Percentiles rank a stretch among this genome's conserved stretches.
Conservation (phyloP, 306 rosid species). For the Quercus glauca region DNA sequence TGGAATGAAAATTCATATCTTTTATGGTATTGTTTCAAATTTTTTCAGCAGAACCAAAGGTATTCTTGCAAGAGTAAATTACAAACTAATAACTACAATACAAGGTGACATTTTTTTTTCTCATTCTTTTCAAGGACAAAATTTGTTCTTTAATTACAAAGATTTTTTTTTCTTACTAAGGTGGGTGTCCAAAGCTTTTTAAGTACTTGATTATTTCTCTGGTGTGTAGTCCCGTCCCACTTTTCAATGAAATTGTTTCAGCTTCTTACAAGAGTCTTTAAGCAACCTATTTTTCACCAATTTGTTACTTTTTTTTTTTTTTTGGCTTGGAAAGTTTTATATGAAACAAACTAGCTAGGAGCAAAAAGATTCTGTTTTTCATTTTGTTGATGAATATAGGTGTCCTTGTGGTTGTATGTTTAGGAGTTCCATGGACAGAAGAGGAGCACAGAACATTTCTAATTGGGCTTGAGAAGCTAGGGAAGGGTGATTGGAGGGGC, state of each 20-base stretch:
- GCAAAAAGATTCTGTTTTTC: not conserved
- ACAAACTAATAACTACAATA: not conserved
- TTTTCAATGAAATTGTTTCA: not conserved
- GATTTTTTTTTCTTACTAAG: too few relatives aligned
- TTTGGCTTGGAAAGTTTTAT: not conserved
- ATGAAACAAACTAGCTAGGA: not conserved
- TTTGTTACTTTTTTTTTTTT: not conserved
- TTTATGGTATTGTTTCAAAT: not conserved
- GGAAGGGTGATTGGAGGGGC: conserved; percentile 96
- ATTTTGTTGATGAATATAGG: not conserved
- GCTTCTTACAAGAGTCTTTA: not conserved
- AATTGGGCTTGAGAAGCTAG: conserved; percentile 76
- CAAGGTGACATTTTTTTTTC: too few relatives aligned
- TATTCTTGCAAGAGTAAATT: too few relatives aligned
- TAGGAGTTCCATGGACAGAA: conserved; percentile 95
- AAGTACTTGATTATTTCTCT: too few relatives aligned
- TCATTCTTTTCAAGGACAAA: not conserved
- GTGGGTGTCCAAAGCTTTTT: too few relatives aligned
- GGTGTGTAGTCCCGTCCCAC: too few relatives aligned
- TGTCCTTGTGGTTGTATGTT: not conserved
- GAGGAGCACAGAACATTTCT: conserved; percentile 85
- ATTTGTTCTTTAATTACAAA: too few relatives aligned
- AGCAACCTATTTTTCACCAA: not conserved
- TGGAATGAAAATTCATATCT: not conserved
- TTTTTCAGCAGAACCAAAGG: not conserved